phyloP scores from a whole-genome alignment of 345 rosid genomes.

The Eutrema yunnanense region DNA sequence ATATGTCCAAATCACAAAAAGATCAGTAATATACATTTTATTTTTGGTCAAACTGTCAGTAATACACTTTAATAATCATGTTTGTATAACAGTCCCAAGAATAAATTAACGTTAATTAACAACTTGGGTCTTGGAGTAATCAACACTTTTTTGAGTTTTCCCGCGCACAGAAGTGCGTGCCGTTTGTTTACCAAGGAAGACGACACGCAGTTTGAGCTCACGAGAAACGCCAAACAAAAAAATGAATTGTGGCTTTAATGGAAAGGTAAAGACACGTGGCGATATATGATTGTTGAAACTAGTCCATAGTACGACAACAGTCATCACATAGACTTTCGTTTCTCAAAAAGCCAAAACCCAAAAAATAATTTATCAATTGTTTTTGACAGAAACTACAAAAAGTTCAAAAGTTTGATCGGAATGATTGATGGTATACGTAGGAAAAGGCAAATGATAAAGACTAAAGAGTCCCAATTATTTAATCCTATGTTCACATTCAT shows the following conservation, averaged over 20 bases:
- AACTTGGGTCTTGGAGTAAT: background rate
- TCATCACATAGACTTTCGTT: background rate
- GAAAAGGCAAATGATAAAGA: background rate
- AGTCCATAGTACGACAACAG: background rate
- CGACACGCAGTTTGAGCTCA: background rate
- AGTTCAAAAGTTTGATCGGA: background rate
- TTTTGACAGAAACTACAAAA: background rate
- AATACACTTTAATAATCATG: background rate
- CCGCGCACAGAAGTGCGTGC: background rate
- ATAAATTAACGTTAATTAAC: background rate
- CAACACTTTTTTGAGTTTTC: background rate
- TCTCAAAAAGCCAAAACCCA: background rate
- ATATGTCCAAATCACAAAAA: background rate
- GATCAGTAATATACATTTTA: background rate
- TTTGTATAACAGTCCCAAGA: no score
- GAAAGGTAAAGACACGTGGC: background rate
- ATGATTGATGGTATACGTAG: background rate
- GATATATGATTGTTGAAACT: background rate
- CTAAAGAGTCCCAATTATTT: background rate
- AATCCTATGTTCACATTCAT: background rate
- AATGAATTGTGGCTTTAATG: background rate
- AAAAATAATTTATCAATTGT: background rate
- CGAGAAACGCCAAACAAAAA: background rate
- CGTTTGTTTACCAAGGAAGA: background rate
- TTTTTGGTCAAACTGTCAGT: background rate